These are phyloP conservation scores for Ballota nigra DNA, from an alignment of 257 asterid genomes.

Conservation along the genomic window DNA sequence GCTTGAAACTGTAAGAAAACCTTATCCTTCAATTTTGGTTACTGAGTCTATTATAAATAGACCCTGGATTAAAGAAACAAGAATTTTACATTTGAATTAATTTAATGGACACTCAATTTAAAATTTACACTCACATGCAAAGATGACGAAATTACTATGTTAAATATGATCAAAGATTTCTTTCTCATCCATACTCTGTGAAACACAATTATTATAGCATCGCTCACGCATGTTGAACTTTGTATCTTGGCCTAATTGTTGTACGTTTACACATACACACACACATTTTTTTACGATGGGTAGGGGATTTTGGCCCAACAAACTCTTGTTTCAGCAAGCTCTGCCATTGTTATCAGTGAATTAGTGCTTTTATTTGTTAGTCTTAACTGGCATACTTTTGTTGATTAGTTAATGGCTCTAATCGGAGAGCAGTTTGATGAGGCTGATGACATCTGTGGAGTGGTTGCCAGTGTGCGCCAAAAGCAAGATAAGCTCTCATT, in stretches of 20 bases:
- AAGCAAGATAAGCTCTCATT: slow-evolving; percentile 78
- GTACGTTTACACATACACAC: background rate
- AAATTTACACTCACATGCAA: background rate
- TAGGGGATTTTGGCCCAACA: background rate
- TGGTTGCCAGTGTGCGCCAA: slow-evolving; percentile 77
- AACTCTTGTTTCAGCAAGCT: background rate
- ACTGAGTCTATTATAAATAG: slow-evolving; percentile 1
- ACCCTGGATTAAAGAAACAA: background rate
- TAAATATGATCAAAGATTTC: slow-evolving; percentile 2
- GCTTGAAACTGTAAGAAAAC: slow-evolving; percentile 79
- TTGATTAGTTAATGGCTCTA: slow-evolving; percentile 61
- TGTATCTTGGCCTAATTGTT: no score
- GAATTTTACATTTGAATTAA: background rate
- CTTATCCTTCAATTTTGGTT: slow-evolving; percentile 8
- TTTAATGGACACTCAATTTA: background rate
- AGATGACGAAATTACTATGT: background rate
- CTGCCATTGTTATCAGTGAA: slow-evolving; percentile 1
- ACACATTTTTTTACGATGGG: background rate
- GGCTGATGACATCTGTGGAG: slow-evolving; percentile 80
- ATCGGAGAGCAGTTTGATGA: slow-evolving; percentile 82
- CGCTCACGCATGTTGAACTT: no score
- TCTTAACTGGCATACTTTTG: slow-evolving; percentile 15
- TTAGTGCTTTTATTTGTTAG: background rate
- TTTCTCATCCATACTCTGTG: background rate
- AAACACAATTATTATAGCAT: background rate